Conservation (phyloP, 768 basidiomycete species). For the Russula virescens region DNA sequence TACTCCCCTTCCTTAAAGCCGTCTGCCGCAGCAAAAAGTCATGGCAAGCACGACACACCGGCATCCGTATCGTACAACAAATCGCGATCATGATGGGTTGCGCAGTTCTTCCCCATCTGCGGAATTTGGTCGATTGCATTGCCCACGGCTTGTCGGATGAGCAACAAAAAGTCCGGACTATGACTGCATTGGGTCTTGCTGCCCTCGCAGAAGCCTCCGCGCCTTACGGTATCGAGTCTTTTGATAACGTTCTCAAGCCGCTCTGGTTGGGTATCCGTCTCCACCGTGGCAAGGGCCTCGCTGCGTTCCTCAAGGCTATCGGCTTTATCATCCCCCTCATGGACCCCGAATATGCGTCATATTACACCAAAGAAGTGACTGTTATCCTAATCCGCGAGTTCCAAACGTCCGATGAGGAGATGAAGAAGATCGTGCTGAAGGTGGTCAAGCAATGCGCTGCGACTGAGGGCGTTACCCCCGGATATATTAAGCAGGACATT, state of each 20-base stretch:
- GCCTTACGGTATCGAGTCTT: constrained; percentile 99
- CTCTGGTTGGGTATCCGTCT: constrained; percentile 91
- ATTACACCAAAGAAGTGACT: constrained; percentile 97
- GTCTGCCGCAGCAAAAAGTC: constrained; percentile 99
- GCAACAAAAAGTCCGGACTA: constrained; percentile 93
- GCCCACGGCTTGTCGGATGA: constrained; percentile 91
- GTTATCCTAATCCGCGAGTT: constrained; percentile 97
- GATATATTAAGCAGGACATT: constrained; percentile 96
- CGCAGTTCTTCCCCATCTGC: constrained; percentile 92
- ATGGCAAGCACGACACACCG: constrained; percentile 99
- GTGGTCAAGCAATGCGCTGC: constrained; percentile 99
- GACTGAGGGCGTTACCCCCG: constrained; percentile 94
- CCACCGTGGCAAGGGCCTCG: constrained; percentile 91
- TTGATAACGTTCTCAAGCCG: constrained; percentile 94
- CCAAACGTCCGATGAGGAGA: constrained; percentile 98
- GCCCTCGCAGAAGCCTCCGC: constrained; percentile 96
- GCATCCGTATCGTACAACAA: constrained; percentile 98
- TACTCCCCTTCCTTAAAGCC: constrained; percentile 96
- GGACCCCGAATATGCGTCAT: constrained; percentile 99
- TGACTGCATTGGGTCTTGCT: constrained; percentile 89
- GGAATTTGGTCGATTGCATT: constrained; percentile 94
- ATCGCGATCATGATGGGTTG: constrained; percentile 99
- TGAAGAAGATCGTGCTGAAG: constrained; percentile 99
- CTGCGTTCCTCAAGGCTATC: constrained; percentile 95
- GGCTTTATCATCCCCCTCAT: constrained; percentile 99